Percentiles rank a stretch among this genome's conserved stretches.
phyloP scores from a whole-genome alignment of 2,329 filamentous ascomycete genomes.

The Botrytis fragariae region DNA sequence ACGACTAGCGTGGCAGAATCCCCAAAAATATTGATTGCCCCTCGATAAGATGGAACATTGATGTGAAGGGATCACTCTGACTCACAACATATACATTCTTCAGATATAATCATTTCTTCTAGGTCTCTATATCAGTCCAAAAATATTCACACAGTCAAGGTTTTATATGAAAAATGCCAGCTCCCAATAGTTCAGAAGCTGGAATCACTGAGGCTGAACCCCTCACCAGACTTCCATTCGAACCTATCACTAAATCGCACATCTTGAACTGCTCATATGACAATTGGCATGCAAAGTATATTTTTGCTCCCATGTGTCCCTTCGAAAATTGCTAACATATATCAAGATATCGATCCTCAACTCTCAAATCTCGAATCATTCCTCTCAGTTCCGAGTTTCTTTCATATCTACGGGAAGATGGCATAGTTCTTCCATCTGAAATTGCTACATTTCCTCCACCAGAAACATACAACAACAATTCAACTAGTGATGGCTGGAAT shows the following conservation, averaged over 20 bases:
- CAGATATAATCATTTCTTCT: neutral
- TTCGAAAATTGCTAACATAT: slow-evolving; percentile 18
- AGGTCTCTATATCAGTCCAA: neutral
- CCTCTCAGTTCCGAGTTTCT: slow-evolving; percentile 74
- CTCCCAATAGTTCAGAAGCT: slow-evolving; percentile 24
- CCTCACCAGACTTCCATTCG: slow-evolving; percentile 61
- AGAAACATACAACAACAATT: slow-evolving; percentile 37
- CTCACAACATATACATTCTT: neutral
- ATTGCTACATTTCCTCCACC: slow-evolving; percentile 38
- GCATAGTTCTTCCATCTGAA: slow-evolving; percentile 79
- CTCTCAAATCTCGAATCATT: slow-evolving; percentile 83
- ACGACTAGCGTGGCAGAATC: slow-evolving; percentile 25
- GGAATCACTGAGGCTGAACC: slow-evolving; percentile 27
- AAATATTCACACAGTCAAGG: neutral
- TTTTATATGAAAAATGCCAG: slow-evolving; percentile 31
- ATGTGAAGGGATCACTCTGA: slow-evolving; percentile 1
- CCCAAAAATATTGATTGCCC: slow-evolving; percentile 15
- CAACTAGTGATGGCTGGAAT: slow-evolving; percentile 58
- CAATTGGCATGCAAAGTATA: slow-evolving; percentile 76
- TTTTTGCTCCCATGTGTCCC: too few relatives aligned
- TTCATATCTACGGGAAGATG: slow-evolving; percentile 85
- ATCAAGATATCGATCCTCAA: slow-evolving; percentile 69
- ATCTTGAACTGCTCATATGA: slow-evolving; percentile 95
- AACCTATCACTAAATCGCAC: slow-evolving; percentile 78
- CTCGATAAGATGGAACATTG: slow-evolving; percentile 11